Evolutionary conservation across 116 monocot genomes (phyloP), one percentile per base, ranked within the genome.

Genomic region (Papilionanthe hybrid): DNA sequence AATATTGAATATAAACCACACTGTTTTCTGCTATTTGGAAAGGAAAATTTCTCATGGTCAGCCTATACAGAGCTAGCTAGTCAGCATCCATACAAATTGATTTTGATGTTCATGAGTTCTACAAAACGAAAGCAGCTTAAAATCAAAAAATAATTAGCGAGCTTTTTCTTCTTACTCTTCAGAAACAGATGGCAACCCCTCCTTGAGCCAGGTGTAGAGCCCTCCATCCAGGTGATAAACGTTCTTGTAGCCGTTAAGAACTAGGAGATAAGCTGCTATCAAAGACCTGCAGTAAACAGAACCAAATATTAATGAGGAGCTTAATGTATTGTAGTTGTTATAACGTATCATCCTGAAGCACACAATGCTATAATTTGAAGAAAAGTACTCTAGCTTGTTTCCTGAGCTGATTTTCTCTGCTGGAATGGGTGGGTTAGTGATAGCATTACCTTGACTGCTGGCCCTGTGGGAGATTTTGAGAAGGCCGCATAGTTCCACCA

Each of bases 381-480:
- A 65, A 11, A 53, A 53, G 3, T 23, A 25, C 27, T 65, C 10
- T 25, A 10, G 65, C 65, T 23, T 65, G 65, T 65, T 65, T 65
- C 27, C 8, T 65, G 2, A 65, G 22, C 22, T 27, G 7, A 25
- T 27, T 65, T 65, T 10, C 25, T 2, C 25, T 2, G 27, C 65
- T 1, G 11, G 7, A 25, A 11, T 15, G 65, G 2, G 65, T 27
- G 65, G 9, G 9, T 65, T 27, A 25, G 65, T 65, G 17, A 65
- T 7, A 25, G 23, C 13, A 27, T 4, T 82, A 94, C 96, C 96
- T 92, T 4, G 96, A 96, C 78, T 96, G 96, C 69, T 90, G 86
- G 43, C 96, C 96, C 60, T 94, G 90, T 15, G 96, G 96, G 45
- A 96, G 91, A 84, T 82, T 96, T 78, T 92, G 93, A 30, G 96